These are phyloP conservation scores for Pichia gijzeniarum DNA, from an alignment of 805 yeast species.

Conservation along the genomic window DNA sequence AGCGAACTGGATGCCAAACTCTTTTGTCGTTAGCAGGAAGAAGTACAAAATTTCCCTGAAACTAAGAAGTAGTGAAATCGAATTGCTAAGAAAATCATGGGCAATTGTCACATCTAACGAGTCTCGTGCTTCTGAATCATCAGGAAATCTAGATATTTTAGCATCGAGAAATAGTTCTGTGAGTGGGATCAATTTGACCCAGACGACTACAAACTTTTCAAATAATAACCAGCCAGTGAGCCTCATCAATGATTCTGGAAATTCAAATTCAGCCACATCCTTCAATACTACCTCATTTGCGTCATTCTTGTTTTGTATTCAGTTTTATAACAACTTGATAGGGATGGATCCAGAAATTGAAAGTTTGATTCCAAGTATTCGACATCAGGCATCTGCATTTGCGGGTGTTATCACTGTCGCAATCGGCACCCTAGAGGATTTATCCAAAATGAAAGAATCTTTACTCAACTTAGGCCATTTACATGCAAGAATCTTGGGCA, in stretches of 20 bases:
- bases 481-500: constrained; percentile 69
- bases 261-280: constrained; percentile 13
- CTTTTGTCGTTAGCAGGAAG: constrained; percentile 24
- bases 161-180: constrained; percentile 4
- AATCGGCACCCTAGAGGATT: constrained; percentile 55
- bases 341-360: constrained; percentile 56
- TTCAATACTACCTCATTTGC: constrained; percentile 33
- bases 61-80: constrained; percentile 35
- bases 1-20: constrained; percentile 30
- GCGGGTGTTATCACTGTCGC: constrained; percentile 73
- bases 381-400: constrained; percentile 74
- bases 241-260: not conserved
- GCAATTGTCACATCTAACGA: constrained; percentile 29
- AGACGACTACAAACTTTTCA: constrained; percentile 4
- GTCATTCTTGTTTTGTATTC: constrained; percentile 64
- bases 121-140: constrained; percentile 8
- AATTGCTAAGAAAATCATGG: constrained; percentile 43
- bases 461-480: constrained; percentile 61
- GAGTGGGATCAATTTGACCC: not conserved
- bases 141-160: not conserved
- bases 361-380: constrained; percentile 62
- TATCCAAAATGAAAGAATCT: constrained; percentile 51
- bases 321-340: constrained; percentile 65
- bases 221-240: not conserved
- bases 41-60: constrained; percentile 21